phyloP scores from a whole-genome alignment of 345 rosid genomes.

The Syzygium grande region DNA sequence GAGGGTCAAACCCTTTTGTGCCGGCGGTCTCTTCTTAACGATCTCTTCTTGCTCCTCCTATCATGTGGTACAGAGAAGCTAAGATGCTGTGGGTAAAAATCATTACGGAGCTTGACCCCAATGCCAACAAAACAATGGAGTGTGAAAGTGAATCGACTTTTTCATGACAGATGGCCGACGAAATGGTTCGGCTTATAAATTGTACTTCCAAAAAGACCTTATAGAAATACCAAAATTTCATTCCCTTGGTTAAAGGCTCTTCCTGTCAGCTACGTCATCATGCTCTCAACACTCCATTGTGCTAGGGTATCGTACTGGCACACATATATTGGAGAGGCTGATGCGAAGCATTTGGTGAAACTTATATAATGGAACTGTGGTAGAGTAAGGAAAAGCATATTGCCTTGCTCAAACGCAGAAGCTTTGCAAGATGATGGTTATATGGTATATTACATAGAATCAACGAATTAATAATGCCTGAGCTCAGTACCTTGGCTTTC shows the following conservation, averaged over 20 bases:
- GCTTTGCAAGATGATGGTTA: background rate
- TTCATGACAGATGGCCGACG: background rate
- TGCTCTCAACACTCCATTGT: background rate
- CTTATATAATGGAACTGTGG: background rate
- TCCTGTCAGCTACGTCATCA: background rate
- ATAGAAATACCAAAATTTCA: background rate
- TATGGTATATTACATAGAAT: background rate
- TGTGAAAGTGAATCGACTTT: background rate
- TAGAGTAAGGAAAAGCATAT: background rate
- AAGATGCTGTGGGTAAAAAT: background rate
- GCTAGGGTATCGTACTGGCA: background rate
- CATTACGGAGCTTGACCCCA: background rate
- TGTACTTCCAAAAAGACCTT: background rate
- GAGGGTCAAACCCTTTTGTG: conserved; percentile 46
- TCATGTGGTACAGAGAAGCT: background rate
- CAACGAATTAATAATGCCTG: background rate
- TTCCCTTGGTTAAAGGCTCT: background rate
- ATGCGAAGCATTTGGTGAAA: background rate
- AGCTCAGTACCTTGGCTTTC: conserved; percentile 52
- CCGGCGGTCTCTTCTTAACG: conserved; percentile 20
- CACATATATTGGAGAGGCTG: background rate
- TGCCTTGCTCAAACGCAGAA: background rate
- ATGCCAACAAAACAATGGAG: background rate
- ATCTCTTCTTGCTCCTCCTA: conserved; percentile 75
- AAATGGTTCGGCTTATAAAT: background rate